A percentile compares a stretch with the other conserved stretches of the same genome.
These are phyloP conservation scores for Gamarada debralockiae DNA, from an alignment of 495 filamentous ascomycete genomes.

Conservation along the genomic window DNA sequence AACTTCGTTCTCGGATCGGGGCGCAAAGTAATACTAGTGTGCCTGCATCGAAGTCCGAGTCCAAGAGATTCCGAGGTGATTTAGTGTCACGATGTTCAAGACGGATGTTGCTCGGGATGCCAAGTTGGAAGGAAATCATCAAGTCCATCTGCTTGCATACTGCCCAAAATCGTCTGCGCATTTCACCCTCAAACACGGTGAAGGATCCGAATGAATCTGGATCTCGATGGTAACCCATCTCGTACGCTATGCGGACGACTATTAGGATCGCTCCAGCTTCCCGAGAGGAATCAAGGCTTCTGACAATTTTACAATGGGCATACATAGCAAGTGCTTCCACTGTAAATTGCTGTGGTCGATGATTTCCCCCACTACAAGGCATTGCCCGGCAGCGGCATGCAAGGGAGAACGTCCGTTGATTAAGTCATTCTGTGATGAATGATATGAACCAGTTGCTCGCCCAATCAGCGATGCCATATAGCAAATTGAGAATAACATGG, in stretches of 20 bases:
- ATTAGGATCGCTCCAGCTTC: slow-evolving; percentile 46
- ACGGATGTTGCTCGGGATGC: slow-evolving; percentile 80
- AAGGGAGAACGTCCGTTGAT: slow-evolving; percentile 32
- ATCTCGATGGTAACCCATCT: slow-evolving; percentile 94
- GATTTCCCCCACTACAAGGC: slow-evolving; percentile 38
- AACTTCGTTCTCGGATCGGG: slow-evolving; percentile 66
- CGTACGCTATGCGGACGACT: slow-evolving; percentile 77
- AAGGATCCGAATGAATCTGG: slow-evolving; percentile 76
- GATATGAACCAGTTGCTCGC: slow-evolving; percentile 20
- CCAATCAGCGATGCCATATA: slow-evolving; percentile 35
- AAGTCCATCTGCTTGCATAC: slow-evolving; percentile 75
- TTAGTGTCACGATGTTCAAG: slow-evolving; percentile 76
- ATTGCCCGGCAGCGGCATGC: slow-evolving; percentile 26
- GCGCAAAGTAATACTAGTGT: slow-evolving; percentile 68
- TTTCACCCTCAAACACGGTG: slow-evolving; percentile 82
- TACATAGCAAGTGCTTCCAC: slow-evolving; percentile 48
- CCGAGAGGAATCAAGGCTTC: slow-evolving; percentile 30
- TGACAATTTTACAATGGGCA: slow-evolving; percentile 37
- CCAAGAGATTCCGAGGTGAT: slow-evolving; percentile 80
- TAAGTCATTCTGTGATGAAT: slow-evolving; percentile 8
- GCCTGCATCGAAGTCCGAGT: slow-evolving; percentile 83
- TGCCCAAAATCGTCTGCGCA: slow-evolving; percentile 84
- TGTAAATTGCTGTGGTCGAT: slow-evolving; percentile 35
- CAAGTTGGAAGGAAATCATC: slow-evolving; percentile 83
- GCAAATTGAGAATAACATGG: slow-evolving; percentile 40